phyloP scores from a whole-genome alignment of 805 yeast genomes.

The Metschnikowia peoriensis region DNA sequence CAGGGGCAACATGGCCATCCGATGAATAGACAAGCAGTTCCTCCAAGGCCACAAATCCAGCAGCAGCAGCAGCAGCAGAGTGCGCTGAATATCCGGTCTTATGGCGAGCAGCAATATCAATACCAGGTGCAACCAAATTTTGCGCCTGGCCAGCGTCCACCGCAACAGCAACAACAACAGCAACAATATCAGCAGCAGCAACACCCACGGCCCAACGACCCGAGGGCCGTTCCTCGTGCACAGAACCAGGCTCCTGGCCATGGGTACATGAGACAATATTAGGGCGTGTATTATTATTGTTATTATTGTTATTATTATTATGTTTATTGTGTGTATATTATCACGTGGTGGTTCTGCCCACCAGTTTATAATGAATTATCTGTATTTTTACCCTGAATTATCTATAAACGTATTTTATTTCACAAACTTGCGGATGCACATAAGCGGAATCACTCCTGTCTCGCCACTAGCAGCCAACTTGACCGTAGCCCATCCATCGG shows the following conservation, averaged over 20 bases:
- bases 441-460: constrained; percentile 35
- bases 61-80: constrained; percentile 5
- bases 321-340: not conserved
- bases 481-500: constrained; percentile 43
- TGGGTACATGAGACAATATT: constrained; percentile 8
- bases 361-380: too few species aligned
- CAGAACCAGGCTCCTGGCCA: not conserved
- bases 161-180: not conserved
- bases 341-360: not conserved
- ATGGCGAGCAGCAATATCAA: constrained; percentile 12
- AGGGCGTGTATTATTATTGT: not conserved
- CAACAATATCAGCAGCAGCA: constrained; percentile 8
- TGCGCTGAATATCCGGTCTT: constrained; percentile 8
- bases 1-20: constrained; percentile 1
- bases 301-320: too few species aligned
- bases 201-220: constrained; percentile 1
- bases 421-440: constrained; percentile 12
- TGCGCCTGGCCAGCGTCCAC: constrained; percentile 6
- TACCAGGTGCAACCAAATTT: constrained; percentile 9
- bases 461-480: constrained; percentile 15
- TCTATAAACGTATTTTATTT: not conserved
- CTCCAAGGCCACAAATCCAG: constrained; percentile 4
- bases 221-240: constrained; percentile 2
- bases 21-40: constrained; percentile 2
- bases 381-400: too few species aligned